A percentile compares a stretch with the other conserved stretches of the same genome.
Conservation (phyloP, 2,329 filamentous ascomycete genomes). For the Trichoderma sp. region DNA sequence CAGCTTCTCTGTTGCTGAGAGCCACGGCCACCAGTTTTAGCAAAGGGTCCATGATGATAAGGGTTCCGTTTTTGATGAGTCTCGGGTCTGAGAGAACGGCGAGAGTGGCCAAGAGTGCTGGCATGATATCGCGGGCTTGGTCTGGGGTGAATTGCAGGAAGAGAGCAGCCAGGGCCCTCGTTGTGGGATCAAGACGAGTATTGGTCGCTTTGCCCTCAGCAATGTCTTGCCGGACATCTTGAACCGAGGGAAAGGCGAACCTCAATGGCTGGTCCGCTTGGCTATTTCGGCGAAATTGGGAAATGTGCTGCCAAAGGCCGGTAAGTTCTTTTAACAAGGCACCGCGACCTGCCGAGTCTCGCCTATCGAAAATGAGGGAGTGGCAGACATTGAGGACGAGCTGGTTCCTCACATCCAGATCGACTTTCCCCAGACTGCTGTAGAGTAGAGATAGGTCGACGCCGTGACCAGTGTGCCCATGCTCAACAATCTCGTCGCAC, state of each 20-base stretch:
- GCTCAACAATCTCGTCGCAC: constrained; percentile 22
- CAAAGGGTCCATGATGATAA: constrained; percentile 29
- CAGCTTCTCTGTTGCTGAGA: constrained; percentile 24
- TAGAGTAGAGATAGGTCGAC: constrained; percentile 29
- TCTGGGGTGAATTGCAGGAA: constrained; percentile 31
- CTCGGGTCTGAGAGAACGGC: constrained; percentile 32
- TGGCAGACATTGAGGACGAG: constrained; percentile 35
- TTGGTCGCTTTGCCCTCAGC: constrained; percentile 2
- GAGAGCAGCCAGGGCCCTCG: constrained; percentile 29
- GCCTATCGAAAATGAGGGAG: constrained; percentile 21
- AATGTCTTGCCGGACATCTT: constrained; percentile 28
- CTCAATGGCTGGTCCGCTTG: constrained; percentile 23
- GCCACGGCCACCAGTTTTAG: constrained; percentile 27
- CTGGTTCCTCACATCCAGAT: constrained; percentile 29
- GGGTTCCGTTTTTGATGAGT: constrained; percentile 16
- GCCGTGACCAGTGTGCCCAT: constrained; percentile 21
- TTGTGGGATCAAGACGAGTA: constrained; percentile 17
- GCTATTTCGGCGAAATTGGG: constrained; percentile 33
- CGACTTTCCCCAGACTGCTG: constrained; percentile 27
- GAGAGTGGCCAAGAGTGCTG: constrained; percentile 34
- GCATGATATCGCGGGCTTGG: constrained; percentile 28
- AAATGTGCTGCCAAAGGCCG: constrained; percentile 38
- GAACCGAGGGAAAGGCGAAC: constrained; percentile 32
- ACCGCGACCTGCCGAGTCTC: constrained; percentile 20
- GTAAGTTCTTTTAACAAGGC: constrained; percentile 31